Conservation (phyloP, 306 rosid species). For the Phaseolus lunatus region DNA sequence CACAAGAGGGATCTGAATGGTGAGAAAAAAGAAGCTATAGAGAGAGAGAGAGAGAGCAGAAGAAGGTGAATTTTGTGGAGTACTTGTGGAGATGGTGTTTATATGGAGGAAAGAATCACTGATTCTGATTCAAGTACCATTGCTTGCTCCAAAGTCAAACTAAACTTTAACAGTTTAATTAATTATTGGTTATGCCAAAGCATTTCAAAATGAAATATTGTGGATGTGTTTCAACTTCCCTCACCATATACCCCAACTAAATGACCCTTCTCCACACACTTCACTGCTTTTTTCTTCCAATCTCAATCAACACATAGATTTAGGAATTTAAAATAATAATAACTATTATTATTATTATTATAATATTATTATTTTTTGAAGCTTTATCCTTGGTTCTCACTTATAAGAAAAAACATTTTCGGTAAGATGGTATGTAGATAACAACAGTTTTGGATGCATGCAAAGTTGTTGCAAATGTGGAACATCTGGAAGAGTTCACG, state of each 20-base stretch:
- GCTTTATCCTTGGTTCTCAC: neutral
- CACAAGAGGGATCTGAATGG: conserved; percentile 27
- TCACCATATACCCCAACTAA: neutral
- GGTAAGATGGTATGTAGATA: neutral
- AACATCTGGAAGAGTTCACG: conserved; percentile 36
- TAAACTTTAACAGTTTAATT: conserved; percentile 12
- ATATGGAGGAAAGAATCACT: conserved; percentile 35
- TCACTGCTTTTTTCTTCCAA: neutral
- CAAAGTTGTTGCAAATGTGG: conserved; percentile 7
- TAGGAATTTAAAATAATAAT: neutral
- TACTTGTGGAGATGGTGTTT: conserved; percentile 32
- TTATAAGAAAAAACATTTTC: no score
- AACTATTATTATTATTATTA: neutral
- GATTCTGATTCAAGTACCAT: conserved; percentile 24
- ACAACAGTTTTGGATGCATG: neutral
- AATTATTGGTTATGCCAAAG: conserved; percentile 21
- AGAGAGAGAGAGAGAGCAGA: neutral
- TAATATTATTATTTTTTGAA: neutral
- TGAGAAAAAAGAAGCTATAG: neutral
- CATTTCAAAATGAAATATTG: neutral
- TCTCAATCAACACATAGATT: neutral
- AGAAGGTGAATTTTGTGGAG: conserved; percentile 10
- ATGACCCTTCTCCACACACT: conserved; percentile 6
- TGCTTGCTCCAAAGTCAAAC: conserved; percentile 39
- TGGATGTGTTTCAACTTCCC: conserved; percentile 24